A percentile compares a stretch with the other conserved stretches of the same genome.
Evolutionary conservation across 371 early-diverging fungal species (phyloP).

Genomic region (Zopfochytrium polystomum): DNA sequence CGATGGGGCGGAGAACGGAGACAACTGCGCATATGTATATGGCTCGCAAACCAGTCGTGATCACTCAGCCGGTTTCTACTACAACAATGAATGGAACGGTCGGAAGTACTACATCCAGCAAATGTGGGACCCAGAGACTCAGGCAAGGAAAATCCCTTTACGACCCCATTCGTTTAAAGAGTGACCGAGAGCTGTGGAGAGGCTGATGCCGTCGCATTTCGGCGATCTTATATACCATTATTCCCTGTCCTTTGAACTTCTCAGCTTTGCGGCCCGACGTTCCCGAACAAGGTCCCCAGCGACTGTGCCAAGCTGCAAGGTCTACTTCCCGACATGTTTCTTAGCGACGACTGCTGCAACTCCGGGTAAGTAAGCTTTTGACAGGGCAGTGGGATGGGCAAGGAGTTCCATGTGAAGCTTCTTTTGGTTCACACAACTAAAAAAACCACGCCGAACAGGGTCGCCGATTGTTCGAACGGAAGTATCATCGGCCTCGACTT

Average conservation of each 20-base stretch:
- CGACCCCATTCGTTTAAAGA: too few relatives aligned
- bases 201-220: too few relatives aligned
- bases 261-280: slow-evolving; percentile 27
- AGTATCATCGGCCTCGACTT: neutral
- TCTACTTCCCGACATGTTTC: slow-evolving; percentile 36
- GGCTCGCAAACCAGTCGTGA: slow-evolving; percentile 26
- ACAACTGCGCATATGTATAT: slow-evolving; percentile 45
- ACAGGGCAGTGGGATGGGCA: too few relatives aligned
- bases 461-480: slow-evolving; percentile 2
- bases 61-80: slow-evolving; percentile 42
- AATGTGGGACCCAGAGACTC: slow-evolving; percentile 40
- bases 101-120: slow-evolving; percentile 51
- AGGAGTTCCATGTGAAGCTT: too few relatives aligned
- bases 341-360: slow-evolving; percentile 31
- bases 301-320: slow-evolving; percentile 13
- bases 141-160: too few relatives aligned
- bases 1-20: slow-evolving; percentile 45
- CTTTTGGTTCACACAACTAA: too few relatives aligned
- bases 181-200: too few relatives aligned
- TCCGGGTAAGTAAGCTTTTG: too few relatives aligned
- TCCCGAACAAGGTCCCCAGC: neutral
- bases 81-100: slow-evolving; percentile 42
- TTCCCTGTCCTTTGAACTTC: too few relatives aligned
- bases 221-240: too few relatives aligned
- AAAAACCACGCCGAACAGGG: too few relatives aligned